Evolutionary conservation across 2,329 filamentous ascomycete species (phyloP).

Genomic region (Albophoma yamanashiensis): DNA sequence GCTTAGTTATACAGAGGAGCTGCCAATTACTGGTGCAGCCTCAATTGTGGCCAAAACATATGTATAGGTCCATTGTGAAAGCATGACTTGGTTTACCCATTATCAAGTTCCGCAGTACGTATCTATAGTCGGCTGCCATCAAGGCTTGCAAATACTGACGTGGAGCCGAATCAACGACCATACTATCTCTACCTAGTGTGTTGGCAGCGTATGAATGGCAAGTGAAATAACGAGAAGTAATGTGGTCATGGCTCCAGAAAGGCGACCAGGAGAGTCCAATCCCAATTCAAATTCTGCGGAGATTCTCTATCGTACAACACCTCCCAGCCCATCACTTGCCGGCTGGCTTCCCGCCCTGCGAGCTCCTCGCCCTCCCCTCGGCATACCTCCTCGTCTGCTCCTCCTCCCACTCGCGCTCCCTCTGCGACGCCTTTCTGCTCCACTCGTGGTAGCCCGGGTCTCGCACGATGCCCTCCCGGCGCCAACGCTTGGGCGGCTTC

Average conservation of each 20-base stretch:
- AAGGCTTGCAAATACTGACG: background rate
- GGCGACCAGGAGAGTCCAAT: background rate
- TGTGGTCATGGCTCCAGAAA: background rate
- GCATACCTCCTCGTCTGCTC: slow-evolving; percentile 15
- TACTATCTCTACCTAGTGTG: too few species aligned
- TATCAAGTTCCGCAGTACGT: background rate
- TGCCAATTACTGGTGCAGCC: background rate
- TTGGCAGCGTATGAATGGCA: too few species aligned
- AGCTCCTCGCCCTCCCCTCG: slow-evolving; percentile 10
- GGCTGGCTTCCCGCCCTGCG: background rate
- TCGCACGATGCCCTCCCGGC: slow-evolving; percentile 38
- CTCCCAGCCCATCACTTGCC: background rate
- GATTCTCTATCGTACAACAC: background rate
- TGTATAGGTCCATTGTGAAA: background rate
- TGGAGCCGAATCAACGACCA: too few species aligned
- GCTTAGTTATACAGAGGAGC: background rate
- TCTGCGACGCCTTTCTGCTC: slow-evolving; percentile 14
- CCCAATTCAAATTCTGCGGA: background rate
- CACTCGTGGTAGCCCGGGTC: slow-evolving; percentile 30
- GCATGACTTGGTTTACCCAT: background rate
- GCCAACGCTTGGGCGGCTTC: slow-evolving; percentile 52
- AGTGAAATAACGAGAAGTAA: background rate
- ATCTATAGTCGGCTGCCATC: background rate
- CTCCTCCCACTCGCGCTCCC: slow-evolving; percentile 16
- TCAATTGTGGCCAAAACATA: background rate